phyloP scores from a whole-genome alignment of 345 rosid species.

The Euclidium syriacum region DNA sequence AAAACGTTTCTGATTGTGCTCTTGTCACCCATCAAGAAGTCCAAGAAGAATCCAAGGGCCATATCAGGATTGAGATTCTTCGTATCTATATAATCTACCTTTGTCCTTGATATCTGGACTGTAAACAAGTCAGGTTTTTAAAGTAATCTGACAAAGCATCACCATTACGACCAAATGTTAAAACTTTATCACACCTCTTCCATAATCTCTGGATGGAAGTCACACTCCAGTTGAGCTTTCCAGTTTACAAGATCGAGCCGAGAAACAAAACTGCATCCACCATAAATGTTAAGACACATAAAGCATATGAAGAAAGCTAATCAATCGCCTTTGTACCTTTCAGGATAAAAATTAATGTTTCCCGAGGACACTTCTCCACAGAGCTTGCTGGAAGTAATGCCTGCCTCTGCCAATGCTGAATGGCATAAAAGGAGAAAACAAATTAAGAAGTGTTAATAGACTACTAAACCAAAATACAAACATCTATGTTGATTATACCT shows the following conservation, averaged over 20 bases:
- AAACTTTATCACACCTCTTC: slow-evolving; percentile 51
- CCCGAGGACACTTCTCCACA: slow-evolving; percentile 17
- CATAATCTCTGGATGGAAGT: slow-evolving; percentile 36
- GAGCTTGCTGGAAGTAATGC: slow-evolving; percentile 63
- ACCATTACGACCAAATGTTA: neutral
- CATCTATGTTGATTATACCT: slow-evolving; percentile 31
- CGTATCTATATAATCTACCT: slow-evolving; percentile 72
- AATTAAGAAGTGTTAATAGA: neutral
- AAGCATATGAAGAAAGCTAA: neutral
- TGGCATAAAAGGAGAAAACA: slow-evolving; percentile 11
- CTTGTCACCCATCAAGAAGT: slow-evolving; percentile 60
- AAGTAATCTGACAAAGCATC: slow-evolving; percentile 20
- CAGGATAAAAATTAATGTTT: slow-evolving; percentile 45
- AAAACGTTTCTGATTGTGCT: slow-evolving; percentile 80
- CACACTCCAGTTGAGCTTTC: slow-evolving; percentile 78
- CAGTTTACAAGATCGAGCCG: slow-evolving; percentile 70
- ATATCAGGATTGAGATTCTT: slow-evolving; percentile 49
- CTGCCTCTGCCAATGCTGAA: slow-evolving; percentile 83
- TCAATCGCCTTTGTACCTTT: slow-evolving; percentile 37
- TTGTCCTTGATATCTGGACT: slow-evolving; percentile 94
- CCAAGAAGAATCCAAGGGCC: slow-evolving; percentile 61
- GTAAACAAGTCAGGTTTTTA: slow-evolving; percentile 74
- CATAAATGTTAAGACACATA: neutral
- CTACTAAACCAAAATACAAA: neutral
- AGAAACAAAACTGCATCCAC: slow-evolving; percentile 52